Percentiles rank a stretch among this genome's conserved stretches.
phyloP scores from a whole-genome alignment of 2,329 filamentous ascomycete species.

The Ophiostoma perfectum region DNA sequence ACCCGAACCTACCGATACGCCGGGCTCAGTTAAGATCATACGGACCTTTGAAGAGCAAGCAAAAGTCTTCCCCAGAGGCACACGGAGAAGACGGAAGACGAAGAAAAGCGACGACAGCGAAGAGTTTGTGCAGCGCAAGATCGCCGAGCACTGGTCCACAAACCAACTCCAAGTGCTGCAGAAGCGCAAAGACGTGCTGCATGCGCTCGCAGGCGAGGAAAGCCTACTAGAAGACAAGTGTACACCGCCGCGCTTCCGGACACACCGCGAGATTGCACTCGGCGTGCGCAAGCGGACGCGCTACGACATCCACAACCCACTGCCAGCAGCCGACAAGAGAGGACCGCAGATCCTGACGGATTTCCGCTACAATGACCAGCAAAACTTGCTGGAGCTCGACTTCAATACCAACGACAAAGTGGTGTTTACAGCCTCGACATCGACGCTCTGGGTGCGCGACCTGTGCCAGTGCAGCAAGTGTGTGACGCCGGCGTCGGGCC shows the following conservation, averaged over 20 bases:
- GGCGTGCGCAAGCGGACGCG: background rate
- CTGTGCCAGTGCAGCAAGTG: slow-evolving; percentile 53
- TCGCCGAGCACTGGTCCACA: background rate
- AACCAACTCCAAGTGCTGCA: background rate
- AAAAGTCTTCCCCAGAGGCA: too few relatives aligned
- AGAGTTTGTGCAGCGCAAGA: background rate
- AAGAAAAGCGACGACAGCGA: background rate
- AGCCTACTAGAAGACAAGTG: too few relatives aligned
- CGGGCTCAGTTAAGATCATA: too few relatives aligned
- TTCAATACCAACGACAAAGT: background rate
- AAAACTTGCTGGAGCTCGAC: background rate
- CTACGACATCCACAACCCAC: background rate
- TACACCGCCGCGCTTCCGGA: background rate
- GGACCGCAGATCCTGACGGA: background rate
- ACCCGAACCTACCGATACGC: too few relatives aligned
- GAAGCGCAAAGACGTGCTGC: slow-evolving; percentile 9
- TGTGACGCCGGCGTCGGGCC: slow-evolving; percentile 53
- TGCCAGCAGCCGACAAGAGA: background rate
- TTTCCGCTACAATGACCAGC: background rate
- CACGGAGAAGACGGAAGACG: background rate
- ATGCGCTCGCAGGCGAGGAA: background rate
- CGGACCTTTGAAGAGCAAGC: too few relatives aligned
- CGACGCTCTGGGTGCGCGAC: slow-evolving; percentile 46
- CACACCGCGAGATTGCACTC: background rate
- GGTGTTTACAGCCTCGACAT: background rate